Evolutionary conservation across 768 basidiomycete species (phyloP).

Genomic region (Terana coerulea): DNA sequence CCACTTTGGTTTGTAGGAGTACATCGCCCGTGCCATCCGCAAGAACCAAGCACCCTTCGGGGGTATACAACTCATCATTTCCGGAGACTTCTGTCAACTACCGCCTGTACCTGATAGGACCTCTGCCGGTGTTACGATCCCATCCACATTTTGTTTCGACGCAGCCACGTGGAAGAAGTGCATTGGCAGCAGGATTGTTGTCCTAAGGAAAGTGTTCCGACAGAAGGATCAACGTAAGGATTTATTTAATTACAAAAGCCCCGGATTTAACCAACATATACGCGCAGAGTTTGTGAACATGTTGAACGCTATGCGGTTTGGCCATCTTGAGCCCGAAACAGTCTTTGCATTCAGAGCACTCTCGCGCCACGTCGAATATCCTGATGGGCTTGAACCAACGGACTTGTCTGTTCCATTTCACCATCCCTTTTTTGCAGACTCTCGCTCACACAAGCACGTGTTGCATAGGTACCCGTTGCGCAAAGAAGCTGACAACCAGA

Average conservation of each 20-base stretch:
- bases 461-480: constrained; percentile 10
- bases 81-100: constrained; percentile 89
- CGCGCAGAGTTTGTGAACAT: constrained; percentile 64
- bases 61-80: constrained; percentile 84
- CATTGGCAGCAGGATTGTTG: constrained; percentile 48
- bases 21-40: constrained; percentile 56
- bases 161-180: constrained; percentile 71
- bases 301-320: constrained; percentile 85
- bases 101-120: constrained; percentile 63
- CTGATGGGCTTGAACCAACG: constrained; percentile 77
- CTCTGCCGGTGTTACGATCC: constrained; percentile 20
- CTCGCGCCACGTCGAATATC: constrained; percentile 53
- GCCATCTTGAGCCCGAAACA: constrained; percentile 45
- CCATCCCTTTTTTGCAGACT: background rate
- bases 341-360: constrained; percentile 50
- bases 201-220: constrained; percentile 74
- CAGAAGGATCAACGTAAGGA: constrained; percentile 76
- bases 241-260: background rate
- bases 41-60: constrained; percentile 62
- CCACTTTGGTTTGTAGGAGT: constrained; percentile 51
- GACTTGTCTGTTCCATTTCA: constrained; percentile 51
- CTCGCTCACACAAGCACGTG: background rate
- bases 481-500: constrained; percentile 4
- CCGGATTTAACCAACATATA: background rate
- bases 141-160: constrained; percentile 76